A percentile compares a stretch with the other conserved stretches of the same genome.
Conservation (phyloP, 2,329 filamentous ascomycete species). For the Decorospora gaudefroyi region DNA sequence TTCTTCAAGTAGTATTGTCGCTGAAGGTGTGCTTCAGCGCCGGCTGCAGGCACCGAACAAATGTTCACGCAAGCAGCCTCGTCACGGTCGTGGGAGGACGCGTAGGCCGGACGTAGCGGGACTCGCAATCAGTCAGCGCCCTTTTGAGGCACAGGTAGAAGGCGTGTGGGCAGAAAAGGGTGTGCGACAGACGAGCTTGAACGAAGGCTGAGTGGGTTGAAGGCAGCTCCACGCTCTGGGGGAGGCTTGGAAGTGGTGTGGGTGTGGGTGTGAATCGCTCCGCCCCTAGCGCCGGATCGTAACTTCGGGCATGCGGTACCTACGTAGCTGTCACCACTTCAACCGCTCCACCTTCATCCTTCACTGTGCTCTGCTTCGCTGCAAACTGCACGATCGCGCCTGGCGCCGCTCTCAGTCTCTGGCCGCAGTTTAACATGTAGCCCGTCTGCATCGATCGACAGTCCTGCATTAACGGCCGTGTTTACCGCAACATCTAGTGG, state of each 20-base stretch:
- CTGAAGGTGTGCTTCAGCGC: constrained; percentile 7
- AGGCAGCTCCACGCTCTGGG: no score
- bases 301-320: constrained; percentile 18
- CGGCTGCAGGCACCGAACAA: constrained; percentile 26
- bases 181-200: constrained; percentile 23
- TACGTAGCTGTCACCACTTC: no score
- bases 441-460: constrained; percentile 35
- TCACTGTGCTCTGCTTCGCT: constrained; percentile 13
- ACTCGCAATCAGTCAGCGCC: constrained; percentile 32
- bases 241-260: constrained; percentile 23
- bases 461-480: constrained; percentile 40
- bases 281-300: constrained; percentile 22
- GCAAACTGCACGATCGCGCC: constrained; percentile 24
- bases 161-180: constrained; percentile 28
- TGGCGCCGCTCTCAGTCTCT: constrained; percentile 18
- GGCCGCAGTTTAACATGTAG: constrained; percentile 19
- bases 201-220: constrained; percentile 37
- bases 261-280: constrained; percentile 27
- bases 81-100: constrained; percentile 17
- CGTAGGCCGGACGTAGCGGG: constrained; percentile 20
- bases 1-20: constrained; percentile 2
- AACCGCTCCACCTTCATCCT: neutral
- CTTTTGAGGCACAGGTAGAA: constrained; percentile 27
- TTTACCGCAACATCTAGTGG: constrained; percentile 34
- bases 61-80: constrained; percentile 36